Conservation (phyloP, 2,329 filamentous ascomycete genomes). For the Trichophyton equinum region DNA sequence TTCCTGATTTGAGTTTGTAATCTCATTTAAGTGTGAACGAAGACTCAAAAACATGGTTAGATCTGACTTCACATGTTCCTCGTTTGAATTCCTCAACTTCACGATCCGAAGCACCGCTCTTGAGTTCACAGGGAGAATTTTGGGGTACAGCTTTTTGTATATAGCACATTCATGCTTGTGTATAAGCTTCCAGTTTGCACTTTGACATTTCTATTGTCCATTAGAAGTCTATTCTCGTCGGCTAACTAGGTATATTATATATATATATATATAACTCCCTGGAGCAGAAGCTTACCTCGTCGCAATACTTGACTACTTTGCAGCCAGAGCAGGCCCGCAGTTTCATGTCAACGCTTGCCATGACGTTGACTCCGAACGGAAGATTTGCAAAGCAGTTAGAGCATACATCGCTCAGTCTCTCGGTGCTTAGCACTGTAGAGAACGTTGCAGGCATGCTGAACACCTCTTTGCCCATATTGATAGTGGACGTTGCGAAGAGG, state of each 20-base stretch:
- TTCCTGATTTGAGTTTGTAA: conserved; percentile 29
- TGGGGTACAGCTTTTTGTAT: conserved; percentile 34
- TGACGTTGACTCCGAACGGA: conserved; percentile 11
- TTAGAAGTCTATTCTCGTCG: background rate
- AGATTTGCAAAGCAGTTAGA: conserved; percentile 39
- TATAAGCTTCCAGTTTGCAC: conserved; percentile 44
- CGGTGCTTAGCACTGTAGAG: conserved; percentile 27
- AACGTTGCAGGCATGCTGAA: background rate
- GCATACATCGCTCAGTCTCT: conserved; percentile 43
- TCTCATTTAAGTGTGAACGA: conserved; percentile 38
- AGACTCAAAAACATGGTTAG: conserved; percentile 35
- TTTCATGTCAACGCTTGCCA: conserved; percentile 18
- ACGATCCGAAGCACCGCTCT: conserved; percentile 45
- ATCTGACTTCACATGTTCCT: conserved; percentile 26
- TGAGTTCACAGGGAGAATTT: conserved; percentile 42
- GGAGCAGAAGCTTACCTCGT: conserved; percentile 35
- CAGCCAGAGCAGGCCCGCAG: conserved; percentile 48
- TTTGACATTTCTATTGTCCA: conserved; percentile 43
- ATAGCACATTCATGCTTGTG: conserved; percentile 50
- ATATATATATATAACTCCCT: no score
- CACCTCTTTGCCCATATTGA: background rate
- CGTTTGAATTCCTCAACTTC: conserved; percentile 27
- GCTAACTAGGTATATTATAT: no score
- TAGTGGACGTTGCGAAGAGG: background rate
- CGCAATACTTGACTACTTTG: conserved; percentile 47